Conservation (phyloP, 768 basidiomycete genomes). For the Pholiota molesta region DNA sequence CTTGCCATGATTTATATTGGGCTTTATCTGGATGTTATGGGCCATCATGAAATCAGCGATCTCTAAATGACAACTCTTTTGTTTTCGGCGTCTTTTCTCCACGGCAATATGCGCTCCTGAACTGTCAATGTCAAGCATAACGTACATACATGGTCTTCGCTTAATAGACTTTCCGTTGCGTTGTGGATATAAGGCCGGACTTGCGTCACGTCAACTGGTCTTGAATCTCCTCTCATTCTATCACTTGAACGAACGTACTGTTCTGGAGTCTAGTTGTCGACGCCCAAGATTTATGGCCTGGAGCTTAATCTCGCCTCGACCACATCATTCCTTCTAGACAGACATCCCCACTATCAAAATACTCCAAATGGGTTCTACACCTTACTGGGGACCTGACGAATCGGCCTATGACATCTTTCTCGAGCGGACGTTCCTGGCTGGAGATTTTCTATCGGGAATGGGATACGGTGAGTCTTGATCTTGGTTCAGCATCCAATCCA, state of each 20-base stretch:
- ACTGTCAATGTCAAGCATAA: background rate
- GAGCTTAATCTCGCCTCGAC: background rate
- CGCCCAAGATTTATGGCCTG: background rate
- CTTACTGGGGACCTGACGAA: conserved; percentile 37
- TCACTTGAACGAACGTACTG: background rate
- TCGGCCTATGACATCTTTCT: conserved; percentile 33
- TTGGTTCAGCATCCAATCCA: background rate
- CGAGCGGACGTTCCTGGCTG: conserved; percentile 44
- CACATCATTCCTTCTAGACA: background rate
- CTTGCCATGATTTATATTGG: background rate
- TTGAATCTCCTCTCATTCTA: background rate
- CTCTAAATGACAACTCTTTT: background rate
- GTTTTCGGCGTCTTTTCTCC: background rate
- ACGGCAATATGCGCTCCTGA: background rate
- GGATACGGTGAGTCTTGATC: conserved; percentile 38
- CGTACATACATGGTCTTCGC: background rate
- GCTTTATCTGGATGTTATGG: background rate
- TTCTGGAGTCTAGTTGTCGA: background rate
- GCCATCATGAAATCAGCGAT: background rate
- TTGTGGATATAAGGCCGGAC: background rate
- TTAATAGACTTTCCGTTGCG: background rate
- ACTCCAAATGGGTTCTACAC: background rate
- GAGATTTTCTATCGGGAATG: conserved; percentile 41
- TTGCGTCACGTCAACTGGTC: background rate
- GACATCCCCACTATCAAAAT: background rate